phyloP scores from a whole-genome alignment of 148 eudicot genomes.

The Rhododendron griersonianum region DNA sequence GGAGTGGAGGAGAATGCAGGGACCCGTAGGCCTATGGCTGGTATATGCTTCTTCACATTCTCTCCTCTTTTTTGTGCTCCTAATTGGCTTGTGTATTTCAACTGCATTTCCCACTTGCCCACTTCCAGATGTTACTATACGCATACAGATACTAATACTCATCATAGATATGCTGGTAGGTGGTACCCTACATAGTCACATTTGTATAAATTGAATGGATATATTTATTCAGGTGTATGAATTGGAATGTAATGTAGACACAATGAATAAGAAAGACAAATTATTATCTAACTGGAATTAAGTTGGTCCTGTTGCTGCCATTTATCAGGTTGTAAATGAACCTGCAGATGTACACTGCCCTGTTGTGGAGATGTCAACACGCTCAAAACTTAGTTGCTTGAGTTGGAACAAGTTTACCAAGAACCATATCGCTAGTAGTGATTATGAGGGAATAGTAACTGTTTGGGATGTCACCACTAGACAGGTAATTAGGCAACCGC shows the following conservation, averaged over 20 bases:
- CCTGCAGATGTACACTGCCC: constrained; percentile 67
- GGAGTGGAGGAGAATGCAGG: not conserved
- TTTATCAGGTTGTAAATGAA: constrained; percentile 63
- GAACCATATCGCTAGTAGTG: constrained; percentile 75
- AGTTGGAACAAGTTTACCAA: constrained; percentile 74
- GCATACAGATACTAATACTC: not conserved
- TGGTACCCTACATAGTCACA: not conserved
- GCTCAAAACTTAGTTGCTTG: constrained; percentile 69
- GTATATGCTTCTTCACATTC: not conserved
- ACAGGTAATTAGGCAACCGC: constrained; percentile 36
- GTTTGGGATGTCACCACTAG: constrained; percentile 72
- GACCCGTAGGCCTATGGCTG: not conserved
- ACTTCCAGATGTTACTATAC: not conserved
- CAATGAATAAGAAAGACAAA: not conserved
- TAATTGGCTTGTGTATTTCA: not conserved
- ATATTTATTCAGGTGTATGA: not conserved
- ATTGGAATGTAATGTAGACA: not conserved
- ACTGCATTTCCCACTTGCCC: not conserved
- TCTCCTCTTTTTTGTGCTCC: not conserved
- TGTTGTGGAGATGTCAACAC: constrained; percentile 70
- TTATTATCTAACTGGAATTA: not conserved
- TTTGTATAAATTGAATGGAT: not conserved
- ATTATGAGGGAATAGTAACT: constrained; percentile 72
- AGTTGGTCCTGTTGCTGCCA: not conserved
- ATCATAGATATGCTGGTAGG: not conserved